Percentiles rank a stretch among this genome's conserved stretches.
These are phyloP conservation scores for Zostera marina DNA, from an alignment of 116 monocot species.

Conservation along the genomic window DNA sequence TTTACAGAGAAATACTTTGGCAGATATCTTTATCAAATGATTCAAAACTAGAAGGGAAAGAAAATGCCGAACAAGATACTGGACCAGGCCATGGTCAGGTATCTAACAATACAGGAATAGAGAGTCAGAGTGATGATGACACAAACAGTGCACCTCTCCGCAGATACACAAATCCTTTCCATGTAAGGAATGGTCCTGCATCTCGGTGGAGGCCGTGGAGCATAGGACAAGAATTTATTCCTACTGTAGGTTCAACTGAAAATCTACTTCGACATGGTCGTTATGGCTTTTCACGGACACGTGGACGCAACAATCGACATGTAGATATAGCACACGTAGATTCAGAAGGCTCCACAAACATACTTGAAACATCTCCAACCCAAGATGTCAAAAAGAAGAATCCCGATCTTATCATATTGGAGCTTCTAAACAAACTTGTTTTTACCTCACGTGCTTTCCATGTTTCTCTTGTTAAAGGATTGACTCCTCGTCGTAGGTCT, in stretches of 20 bases:
- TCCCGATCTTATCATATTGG: conserved; percentile 30
- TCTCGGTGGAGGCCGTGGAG: conserved; percentile 21
- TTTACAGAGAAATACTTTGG: conserved; percentile 54
- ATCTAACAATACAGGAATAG: conserved; percentile 26
- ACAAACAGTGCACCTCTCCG: conserved; percentile 17
- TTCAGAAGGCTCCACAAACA: conserved; percentile 24
- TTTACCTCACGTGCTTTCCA: conserved; percentile 31
- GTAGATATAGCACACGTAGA: conserved; percentile 34
- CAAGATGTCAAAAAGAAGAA: conserved; percentile 38
- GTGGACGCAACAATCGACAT: conserved; percentile 36
- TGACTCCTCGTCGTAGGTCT: conserved; percentile 42
- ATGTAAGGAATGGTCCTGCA: conserved; percentile 20
- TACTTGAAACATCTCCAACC: conserved; percentile 17
- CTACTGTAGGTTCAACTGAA: conserved; percentile 35
- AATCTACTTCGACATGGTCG: conserved; percentile 43
- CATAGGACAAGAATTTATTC: conserved; percentile 37
- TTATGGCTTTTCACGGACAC: conserved; percentile 44
- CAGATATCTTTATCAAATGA: conserved; percentile 52
- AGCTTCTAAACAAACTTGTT: conserved; percentile 36
- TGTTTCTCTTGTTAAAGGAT: conserved; percentile 41
- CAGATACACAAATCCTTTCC: conserved; percentile 30
- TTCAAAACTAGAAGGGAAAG: conserved; percentile 26
- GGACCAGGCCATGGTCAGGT: conserved; percentile 16
- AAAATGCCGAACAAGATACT: conserved; percentile 21
- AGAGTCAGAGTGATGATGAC: conserved; percentile 58